These are phyloP conservation scores for Cupressus sempervirens DNA, from an alignment of 75 land plant genomes.

Conservation along the genomic window DNA sequence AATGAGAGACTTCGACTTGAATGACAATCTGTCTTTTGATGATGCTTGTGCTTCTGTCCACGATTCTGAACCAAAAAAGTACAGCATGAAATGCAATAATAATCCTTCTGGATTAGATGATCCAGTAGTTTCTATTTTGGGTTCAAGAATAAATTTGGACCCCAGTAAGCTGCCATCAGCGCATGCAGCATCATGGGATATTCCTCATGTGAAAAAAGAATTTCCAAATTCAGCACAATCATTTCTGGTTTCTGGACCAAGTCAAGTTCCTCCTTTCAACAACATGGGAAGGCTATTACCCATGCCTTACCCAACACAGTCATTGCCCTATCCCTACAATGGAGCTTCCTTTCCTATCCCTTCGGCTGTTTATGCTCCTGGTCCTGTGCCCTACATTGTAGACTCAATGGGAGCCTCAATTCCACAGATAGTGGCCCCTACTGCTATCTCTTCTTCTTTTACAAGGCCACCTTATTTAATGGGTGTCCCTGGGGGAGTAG, in stretches of 20 bases:
- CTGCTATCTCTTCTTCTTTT: slow-evolving; percentile 25
- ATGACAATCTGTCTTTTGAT: slow-evolving; percentile 46
- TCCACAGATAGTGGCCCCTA: slow-evolving; percentile 43
- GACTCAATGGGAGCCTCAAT: slow-evolving; percentile 26
- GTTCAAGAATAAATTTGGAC: slow-evolving; percentile 33
- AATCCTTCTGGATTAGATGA: slow-evolving; percentile 12
- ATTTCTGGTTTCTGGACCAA: slow-evolving; percentile 11
- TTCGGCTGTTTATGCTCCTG: slow-evolving; percentile 17
- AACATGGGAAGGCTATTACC: slow-evolving; percentile 19
- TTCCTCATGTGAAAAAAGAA: not conserved
- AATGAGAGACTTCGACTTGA: slow-evolving; percentile 63
- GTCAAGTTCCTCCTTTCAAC: not conserved
- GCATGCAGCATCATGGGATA: slow-evolving; percentile 15
- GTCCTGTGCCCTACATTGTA: slow-evolving; percentile 18
- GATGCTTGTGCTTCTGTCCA: slow-evolving; percentile 18
- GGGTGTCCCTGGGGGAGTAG: slow-evolving; percentile 26
- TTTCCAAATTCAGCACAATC: slow-evolving; percentile 12
- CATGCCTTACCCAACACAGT: slow-evolving; percentile 12
- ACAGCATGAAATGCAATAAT: slow-evolving; percentile 14
- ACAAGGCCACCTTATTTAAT: slow-evolving; percentile 36
- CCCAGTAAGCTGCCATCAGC: not conserved
- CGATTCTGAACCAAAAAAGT: slow-evolving; percentile 12
- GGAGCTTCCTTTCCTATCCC: slow-evolving; percentile 14
- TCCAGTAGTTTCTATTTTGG: slow-evolving; percentile 47
- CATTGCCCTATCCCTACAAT: slow-evolving; percentile 21